These are phyloP conservation scores for Eutrema heterophyllum DNA, from an alignment of 345 rosid species.

Conservation along the genomic window DNA sequence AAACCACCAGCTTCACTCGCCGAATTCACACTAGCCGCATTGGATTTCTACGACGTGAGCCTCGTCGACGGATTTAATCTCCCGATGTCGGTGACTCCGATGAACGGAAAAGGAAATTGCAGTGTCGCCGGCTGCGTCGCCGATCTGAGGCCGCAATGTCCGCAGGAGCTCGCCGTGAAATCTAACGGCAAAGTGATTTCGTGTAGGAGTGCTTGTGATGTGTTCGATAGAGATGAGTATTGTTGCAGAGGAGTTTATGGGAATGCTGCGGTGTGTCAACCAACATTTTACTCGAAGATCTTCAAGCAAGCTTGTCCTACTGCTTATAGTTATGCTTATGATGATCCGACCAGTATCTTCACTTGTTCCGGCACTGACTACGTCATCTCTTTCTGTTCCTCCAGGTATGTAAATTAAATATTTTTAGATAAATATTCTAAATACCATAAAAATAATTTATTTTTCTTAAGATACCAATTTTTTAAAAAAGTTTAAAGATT, in stretches of 20 bases:
- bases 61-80: conserved; percentile 88
- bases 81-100: conserved; percentile 54
- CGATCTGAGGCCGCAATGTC: conserved; percentile 55
- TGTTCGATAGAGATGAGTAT: conserved; percentile 77
- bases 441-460: no score
- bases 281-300: conserved; percentile 68
- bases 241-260: conserved; percentile 73
- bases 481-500: no score
- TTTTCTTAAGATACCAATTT: no score
- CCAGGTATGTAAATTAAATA: conserved; percentile 34
- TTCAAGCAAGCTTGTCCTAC: conserved; percentile 84
- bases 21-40: conserved; percentile 56
- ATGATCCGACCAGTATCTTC: conserved; percentile 72
- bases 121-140: conserved; percentile 55
- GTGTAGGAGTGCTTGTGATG: conserved; percentile 92
- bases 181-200: conserved; percentile 51
- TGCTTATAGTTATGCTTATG: conserved; percentile 84
- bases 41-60: conserved; percentile 82
- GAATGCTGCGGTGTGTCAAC: conserved; percentile 49
- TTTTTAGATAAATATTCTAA: no score
- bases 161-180: conserved; percentile 55
- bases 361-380: conserved; percentile 75
- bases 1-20: conserved; percentile 73
- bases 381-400: conserved; percentile 60
- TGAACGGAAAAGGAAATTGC: conserved; percentile 71